Evolutionary conservation across 768 basidiomycete genomes (phyloP), one percentile per base, ranked within the genome.

Genomic region (Suillus lakei): DNA sequence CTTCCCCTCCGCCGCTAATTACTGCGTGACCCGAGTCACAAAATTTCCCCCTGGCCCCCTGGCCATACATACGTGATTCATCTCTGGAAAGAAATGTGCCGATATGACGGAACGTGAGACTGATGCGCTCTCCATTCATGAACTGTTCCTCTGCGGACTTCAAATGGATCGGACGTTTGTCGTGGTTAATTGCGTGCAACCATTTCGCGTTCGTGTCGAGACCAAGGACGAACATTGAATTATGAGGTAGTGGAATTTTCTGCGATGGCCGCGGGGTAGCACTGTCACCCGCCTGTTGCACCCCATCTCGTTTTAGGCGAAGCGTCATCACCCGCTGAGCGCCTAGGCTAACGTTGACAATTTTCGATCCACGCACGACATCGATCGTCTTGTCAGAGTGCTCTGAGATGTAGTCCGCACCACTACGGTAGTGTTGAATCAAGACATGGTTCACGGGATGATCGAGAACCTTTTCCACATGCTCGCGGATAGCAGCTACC

Each of bases 351-450:
- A 94, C 89, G 65, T 95, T 95, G 66, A 92, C 91, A 67, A 94
- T 90, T 62, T 81, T 87, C 8, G 91, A 91, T 38, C 87, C 89
- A 16, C 83, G 85, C 5, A 89, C 86, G 68, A 95, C 85, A 73
- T 95, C 93, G 69, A 94, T 85, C 6, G 92, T 95, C 78, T 95
- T 95, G 76, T 95, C 92, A 0, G 91, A 91, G 74, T 95, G 92
- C 69, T 93, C 92, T 0, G 92, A 93, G 67, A 94, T 94, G 76
- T 89, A 91, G 76, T 94, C 93, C 34, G 85, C 86, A 6, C 92
- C 93, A 15, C 83, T 84, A 64, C 92, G 91, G 73, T 94, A 94
- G 72, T 86, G 83, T 71, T 94, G 93, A 59, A 94, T 92, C 36
- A 95, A 84, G 56, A 91, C 92, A 69, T 95, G 92, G 71, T 95